Evolutionary conservation across 106 monocot species (phyloP).

Genomic region (Chionographis japonica): DNA sequence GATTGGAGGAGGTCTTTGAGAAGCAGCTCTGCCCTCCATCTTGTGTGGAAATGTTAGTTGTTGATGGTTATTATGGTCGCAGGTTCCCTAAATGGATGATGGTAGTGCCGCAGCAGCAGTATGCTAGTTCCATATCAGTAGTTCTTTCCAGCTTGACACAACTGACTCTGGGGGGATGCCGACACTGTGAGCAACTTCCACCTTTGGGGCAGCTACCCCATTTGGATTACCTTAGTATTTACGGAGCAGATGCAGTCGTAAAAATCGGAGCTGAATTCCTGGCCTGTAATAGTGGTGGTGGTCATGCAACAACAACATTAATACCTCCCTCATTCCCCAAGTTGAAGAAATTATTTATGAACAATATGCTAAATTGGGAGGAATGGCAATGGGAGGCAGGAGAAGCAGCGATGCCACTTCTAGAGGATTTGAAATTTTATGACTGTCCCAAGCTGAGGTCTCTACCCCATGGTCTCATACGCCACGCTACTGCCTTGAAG

Average conservation of each 20-base stretch:
- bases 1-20: background rate
- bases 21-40: constrained; percentile 20
- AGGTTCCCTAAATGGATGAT: constrained; percentile 14
- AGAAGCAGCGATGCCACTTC: too few species aligned
- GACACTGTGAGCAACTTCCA: constrained; percentile 17
- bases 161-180: constrained; percentile 19
- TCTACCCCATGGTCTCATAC: too few species aligned
- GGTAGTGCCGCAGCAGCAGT: background rate
- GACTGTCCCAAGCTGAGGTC: too few species aligned
- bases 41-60: constrained; percentile 7
- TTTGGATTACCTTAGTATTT: constrained; percentile 16
- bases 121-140: too few species aligned
- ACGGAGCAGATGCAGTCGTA: constrained; percentile 6
- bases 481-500: too few species aligned
- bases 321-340: too few species aligned
- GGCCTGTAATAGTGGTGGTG: too few species aligned
- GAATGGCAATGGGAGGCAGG: too few species aligned
- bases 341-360: too few species aligned
- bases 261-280: constrained; percentile 11
- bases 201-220: constrained; percentile 28
- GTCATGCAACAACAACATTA: too few species aligned
- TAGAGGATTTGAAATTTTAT: too few species aligned
- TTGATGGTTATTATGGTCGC: constrained; percentile 20
- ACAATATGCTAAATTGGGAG: too few species aligned
- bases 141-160: constrained; percentile 4